Evolutionary conservation across 805 yeast genomes (phyloP).

Genomic region (Metschnikowia gelsemii): DNA sequence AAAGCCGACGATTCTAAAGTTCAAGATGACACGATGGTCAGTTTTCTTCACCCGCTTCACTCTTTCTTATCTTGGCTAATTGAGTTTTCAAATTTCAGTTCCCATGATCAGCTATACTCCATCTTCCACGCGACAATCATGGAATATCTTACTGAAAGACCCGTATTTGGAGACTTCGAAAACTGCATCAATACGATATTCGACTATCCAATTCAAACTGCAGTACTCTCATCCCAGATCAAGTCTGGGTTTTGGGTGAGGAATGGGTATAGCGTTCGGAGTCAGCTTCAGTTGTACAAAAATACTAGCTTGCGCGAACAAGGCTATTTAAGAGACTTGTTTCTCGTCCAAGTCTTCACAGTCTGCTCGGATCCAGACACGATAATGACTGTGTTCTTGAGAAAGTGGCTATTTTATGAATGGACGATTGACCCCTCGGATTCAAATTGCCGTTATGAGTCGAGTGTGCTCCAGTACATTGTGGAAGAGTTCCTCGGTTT

Average conservation of each 20-base stretch:
- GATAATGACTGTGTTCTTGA: conserved; percentile 55
- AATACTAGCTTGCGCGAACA: conserved; percentile 77
- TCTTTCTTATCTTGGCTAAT: conserved; percentile 69
- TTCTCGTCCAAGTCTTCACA: conserved; percentile 63
- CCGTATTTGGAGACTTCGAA: conserved; percentile 1
- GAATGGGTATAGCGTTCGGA: conserved; percentile 79
- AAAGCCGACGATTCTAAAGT: neutral
- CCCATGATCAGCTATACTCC: conserved; percentile 23
- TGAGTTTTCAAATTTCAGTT: conserved; percentile 45
- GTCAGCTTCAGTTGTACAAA: conserved; percentile 77
- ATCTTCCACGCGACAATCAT: conserved; percentile 20
- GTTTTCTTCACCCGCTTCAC: conserved; percentile 80
- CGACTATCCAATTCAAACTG: conserved; percentile 74
- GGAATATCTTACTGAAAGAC: conserved; percentile 1
- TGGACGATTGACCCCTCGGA: conserved; percentile 28
- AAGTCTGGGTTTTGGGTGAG: conserved; percentile 92
- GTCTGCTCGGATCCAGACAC: conserved; percentile 51
- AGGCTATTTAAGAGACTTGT: conserved; percentile 78
- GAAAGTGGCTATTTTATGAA: conserved; percentile 63
- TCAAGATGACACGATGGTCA: conserved; percentile 45
- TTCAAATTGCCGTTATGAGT: conserved; percentile 35
- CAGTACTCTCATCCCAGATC: conserved; percentile 79
- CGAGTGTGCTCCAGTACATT: conserved; percentile 54
- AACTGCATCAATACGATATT: conserved; percentile 36
- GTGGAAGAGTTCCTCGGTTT: conserved; percentile 77